phyloP scores from a whole-genome alignment of 1,139 yeast genomes.

The Arxiozyma slooffiae region DNA sequence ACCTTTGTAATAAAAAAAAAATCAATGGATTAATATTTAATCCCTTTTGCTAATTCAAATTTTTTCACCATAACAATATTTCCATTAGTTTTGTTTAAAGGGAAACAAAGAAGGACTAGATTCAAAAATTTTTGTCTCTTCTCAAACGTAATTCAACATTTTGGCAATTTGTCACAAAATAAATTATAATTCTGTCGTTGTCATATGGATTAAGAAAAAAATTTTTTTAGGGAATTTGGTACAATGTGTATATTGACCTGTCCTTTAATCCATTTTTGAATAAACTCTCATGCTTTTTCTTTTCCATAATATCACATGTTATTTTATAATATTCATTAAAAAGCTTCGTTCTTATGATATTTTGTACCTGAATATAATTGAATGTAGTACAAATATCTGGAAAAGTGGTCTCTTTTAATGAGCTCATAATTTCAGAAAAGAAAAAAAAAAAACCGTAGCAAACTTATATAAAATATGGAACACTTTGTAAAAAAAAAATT shows the following conservation, averaged over 20 bases:
- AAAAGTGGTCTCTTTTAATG: too few relatives aligned
- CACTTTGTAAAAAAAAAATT: too few relatives aligned
- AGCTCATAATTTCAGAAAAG: too few relatives aligned
- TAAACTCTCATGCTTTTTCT: background rate
- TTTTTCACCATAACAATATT: conserved; percentile 33
- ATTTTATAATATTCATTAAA: too few relatives aligned
- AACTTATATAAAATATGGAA: too few relatives aligned
- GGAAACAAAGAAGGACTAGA: conserved; percentile 33
- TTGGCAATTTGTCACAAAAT: background rate
- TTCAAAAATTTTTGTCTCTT: conserved; percentile 11
- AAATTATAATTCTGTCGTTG: background rate
- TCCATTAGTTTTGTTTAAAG: conserved; percentile 18
- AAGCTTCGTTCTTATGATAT: background rate
- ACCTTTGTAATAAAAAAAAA: conserved; percentile 15
- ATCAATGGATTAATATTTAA: conserved; percentile 13
- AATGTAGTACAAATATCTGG: background rate
- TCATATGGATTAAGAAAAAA: background rate
- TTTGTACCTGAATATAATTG: too few relatives aligned
- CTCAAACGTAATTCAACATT: background rate
- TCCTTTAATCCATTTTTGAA: background rate
- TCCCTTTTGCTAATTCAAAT: conserved; percentile 20
- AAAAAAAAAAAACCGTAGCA: too few relatives aligned
- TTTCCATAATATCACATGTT: background rate
- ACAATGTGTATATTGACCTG: background rate
- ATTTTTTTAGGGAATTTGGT: background rate